Conservation (phyloP, 2,329 filamentous ascomycete genomes). For the Juglanconis sp. region DNA sequence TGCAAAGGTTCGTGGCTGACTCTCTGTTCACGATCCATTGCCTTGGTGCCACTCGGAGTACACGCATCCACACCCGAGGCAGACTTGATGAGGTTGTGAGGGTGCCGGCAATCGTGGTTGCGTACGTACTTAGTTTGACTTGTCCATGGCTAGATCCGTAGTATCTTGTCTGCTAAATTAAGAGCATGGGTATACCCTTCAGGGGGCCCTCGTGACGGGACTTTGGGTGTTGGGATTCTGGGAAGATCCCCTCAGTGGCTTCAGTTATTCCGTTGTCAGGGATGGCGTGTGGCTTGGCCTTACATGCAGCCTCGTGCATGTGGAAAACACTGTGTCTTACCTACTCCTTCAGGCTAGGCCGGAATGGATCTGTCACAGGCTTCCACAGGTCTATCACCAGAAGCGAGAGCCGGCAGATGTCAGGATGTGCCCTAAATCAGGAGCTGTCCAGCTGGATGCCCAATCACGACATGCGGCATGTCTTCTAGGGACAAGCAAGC, state of each 20-base stretch:
- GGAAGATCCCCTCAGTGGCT: conserved; percentile 2
- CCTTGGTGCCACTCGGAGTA: not conserved
- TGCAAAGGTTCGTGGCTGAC: not conserved
- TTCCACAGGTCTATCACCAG: not conserved
- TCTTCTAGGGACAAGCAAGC: not conserved
- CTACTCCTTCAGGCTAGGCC: conserved; percentile 18
- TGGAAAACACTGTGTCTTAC: conserved; percentile 12
- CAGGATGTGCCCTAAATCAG: not conserved
- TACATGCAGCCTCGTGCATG: conserved; percentile 20
- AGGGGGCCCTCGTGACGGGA: conserved; percentile 10
- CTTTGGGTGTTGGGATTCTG: conserved; percentile 7
- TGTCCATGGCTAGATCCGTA: conserved; percentile 30
- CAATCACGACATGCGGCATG: not conserved
- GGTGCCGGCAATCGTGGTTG: conserved; percentile 27
- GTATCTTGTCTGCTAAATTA: conserved; percentile 18
- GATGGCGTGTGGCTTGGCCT: conserved; percentile 14
- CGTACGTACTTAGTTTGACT: conserved; percentile 23
- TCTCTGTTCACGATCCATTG: not conserved
- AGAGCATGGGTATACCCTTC: conserved; percentile 5
- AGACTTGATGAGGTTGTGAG: conserved; percentile 15
- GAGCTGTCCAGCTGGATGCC: too few species aligned
- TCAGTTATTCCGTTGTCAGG: conserved; percentile 10
- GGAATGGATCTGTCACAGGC: not conserved
- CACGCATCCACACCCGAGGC: not conserved
- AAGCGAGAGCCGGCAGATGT: not conserved